Evolutionary conservation across 78 protist genomes (phyloP), one percentile per base, ranked within the genome.

Genomic region (Speleostelium caveatum): DNA sequence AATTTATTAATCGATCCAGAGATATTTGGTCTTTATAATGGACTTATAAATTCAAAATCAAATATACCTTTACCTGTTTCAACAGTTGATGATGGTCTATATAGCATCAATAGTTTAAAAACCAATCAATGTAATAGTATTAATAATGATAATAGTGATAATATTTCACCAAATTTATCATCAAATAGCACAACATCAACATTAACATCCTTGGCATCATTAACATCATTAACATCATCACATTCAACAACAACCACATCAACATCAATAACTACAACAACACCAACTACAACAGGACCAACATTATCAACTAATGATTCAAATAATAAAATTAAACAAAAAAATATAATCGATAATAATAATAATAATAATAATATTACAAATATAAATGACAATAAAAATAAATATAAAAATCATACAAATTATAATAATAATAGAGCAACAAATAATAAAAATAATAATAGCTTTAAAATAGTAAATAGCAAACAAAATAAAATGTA

Each of bases 1-100:
- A 68, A 68, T 17, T 73, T 79, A 51, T 59, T 53, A 7, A 36
- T 79, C 3, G 24, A 17, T 30, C 35, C 56, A 5, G 77, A 51
- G 7, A 62, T 51, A 26, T 79, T 58, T 41, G 41, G 67, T 39
- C 24, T 42, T 12, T 79, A 55, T 30, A 67, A 61, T 19, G 45
- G 58, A 1, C 24, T 32, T 5, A 58, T 67, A 5, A 68, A 79
- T 36, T 28, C 62, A 7, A 59, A 32, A 28, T n/a, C n/a, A n/a
- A n/a, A n/a, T n/a, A n/a, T n/a, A n/a, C n/a, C n/a, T n/a, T n/a
- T 30, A 3, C 10, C 24, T 33, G 8, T 24, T 5, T 33, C 32
- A 65, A 3, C 41, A 65, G 17, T 22, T 68, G 41, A 30, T 16
- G 49, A 16, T 71, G 22, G 14, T 51, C 5, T 2, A 16, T 3